Evolutionary conservation across 2,329 filamentous ascomycete species (phyloP).

Genomic region (Ciborinia camelliae): DNA sequence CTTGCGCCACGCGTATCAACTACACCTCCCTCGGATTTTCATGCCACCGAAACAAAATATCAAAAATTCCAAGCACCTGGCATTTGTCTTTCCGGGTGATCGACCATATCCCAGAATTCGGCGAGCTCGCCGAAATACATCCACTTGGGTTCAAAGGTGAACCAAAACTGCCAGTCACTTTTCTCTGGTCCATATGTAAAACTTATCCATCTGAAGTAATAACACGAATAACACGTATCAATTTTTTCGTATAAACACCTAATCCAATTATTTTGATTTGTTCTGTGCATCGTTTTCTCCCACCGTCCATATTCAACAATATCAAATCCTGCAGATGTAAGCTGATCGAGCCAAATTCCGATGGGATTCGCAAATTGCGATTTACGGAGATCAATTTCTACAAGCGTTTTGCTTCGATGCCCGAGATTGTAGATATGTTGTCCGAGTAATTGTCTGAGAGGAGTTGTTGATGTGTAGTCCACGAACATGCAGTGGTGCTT

Average conservation of each 20-base stretch:
- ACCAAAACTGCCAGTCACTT: conserved; percentile 4
- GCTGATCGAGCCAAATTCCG: not conserved
- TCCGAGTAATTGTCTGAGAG: too few relatives aligned
- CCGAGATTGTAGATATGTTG: too few relatives aligned
- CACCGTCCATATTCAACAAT: not conserved
- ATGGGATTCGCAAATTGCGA: fast-evolving
- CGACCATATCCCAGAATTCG: not conserved
- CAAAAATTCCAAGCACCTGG: not conserved
- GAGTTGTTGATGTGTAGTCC: too few relatives aligned
- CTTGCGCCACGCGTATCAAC: too few relatives aligned
- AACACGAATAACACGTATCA: too few relatives aligned
- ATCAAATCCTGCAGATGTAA: not conserved
- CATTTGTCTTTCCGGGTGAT: not conserved
- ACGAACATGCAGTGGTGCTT: too few relatives aligned
- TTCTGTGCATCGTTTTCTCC: not conserved
- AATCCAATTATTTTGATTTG: too few relatives aligned
- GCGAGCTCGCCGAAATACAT: fast-evolving
- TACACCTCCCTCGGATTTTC: too few relatives aligned
- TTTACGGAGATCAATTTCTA: too few relatives aligned
- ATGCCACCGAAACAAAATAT: not conserved
- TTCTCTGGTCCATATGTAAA: not conserved
- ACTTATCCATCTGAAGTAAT: not conserved
- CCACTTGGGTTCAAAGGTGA: fast-evolving
- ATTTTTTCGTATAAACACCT: too few relatives aligned
- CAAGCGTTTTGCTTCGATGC: too few relatives aligned